Evolutionary conservation across 2,329 filamentous ascomycete species (phyloP), one percentile per base, ranked within the genome.

Genomic region (Aspergillus transmontanensis): DNA sequence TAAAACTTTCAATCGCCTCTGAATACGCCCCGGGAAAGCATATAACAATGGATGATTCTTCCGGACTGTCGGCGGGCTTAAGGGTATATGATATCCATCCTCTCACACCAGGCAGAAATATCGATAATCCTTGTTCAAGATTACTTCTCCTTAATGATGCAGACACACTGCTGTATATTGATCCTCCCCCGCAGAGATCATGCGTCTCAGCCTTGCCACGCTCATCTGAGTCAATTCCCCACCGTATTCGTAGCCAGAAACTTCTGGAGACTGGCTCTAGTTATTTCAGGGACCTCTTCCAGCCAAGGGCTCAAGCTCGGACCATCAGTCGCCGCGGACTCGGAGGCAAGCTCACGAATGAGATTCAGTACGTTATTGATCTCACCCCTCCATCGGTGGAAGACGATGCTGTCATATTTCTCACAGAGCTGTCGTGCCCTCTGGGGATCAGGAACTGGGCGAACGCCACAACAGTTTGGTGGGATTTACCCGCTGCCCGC

Each of bases 351-450:
- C 70, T 78, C 6, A 75, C 72, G 0, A 67, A 75, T 2, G 83
- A 81, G 0, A 76, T 90, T 69, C 82, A 83, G 62, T 90, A 85
- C 66, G 77, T 90, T 21, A 69, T 91, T 41, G 88, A 91, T 67
- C 79, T 91, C 14, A 90, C 87, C 0, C 89, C 88, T 0, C 83
- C 85, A 0, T 76, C 76, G 0, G 84, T 89, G 70, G 89, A 87
- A 1, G 87, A 90, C 2, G 88, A 89, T 14, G 82, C 87, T 11
- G 84, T 89, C 1, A 83, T 86, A 28, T 79, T 86, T 63, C 80
- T 88, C 62, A 85, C 85, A 0, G 83, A 87, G 62, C 70, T 90
- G 14, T 89, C 84, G 14, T 83, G 89, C 59, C 85, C 87, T 0
- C 73, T 78, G 4, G 83, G 84, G 0, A 80, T 90, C 39, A 81